Evolutionary conservation across 306 rosid species (phyloP), one percentile per base, ranked within the genome.

Genomic region (Comarum palustre): DNA sequence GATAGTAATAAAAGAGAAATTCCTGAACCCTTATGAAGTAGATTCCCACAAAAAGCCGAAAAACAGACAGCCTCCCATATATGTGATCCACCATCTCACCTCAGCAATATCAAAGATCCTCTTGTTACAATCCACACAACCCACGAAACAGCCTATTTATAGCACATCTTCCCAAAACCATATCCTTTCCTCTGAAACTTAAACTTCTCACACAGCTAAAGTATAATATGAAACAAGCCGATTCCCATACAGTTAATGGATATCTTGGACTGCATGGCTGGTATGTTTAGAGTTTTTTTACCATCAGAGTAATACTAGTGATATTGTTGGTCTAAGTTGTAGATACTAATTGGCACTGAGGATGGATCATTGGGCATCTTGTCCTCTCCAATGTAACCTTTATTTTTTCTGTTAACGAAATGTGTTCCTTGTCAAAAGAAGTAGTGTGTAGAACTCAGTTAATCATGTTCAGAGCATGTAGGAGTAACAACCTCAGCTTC

Each of bases 401-500:
- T n/a, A 29, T 59, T 17, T 31, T 31, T 27, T 59, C 20, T 29
- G 29, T 29, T 14, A 59, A 59, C 1, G 4, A 15, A 15, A 10
- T 29, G 29, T 58, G 64, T 27, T 59, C 31, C 9, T 25, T 25
- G 14, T 25, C 8, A 24, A 8, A 55, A 12, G 17, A 24, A 25
- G 2, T 5, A 24, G 34, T 57, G 63, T 24, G 32, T 11, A 9
- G 34, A 25, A 25, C 6, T 57, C 17, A 22, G 62, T 57, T 25
- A 5, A 60, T 60, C 8, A 22, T 62, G 24, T 47, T 22, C 70
- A 62, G 47, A 38, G 39, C 47, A 14, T 6, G 59, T 73, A 7
- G 36, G 60, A 46, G 46, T 34, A 64, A 71, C 61, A 57, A 41
- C 15, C 61, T 24, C 55, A 42, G 39, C 68, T 55, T 54, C 51